Base-by-base conservation (phyloP, 352 stramenopile genomes). In the Pythium biforme region DNA sequence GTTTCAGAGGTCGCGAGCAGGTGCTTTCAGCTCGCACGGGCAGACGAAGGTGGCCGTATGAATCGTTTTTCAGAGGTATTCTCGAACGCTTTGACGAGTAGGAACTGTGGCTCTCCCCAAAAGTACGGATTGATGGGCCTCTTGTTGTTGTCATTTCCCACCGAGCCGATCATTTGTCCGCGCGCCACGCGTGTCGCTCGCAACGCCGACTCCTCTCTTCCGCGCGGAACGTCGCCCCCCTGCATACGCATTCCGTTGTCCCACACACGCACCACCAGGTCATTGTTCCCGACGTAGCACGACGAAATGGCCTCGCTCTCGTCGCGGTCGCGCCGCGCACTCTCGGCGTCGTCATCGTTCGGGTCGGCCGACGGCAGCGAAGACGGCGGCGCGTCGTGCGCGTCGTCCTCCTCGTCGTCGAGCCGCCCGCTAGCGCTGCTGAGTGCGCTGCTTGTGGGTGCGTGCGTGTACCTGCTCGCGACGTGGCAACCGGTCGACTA, bases 401-500 rank as follows among this genome's bases (percentile, higher is more conserved):
- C 43, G 3, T n/a, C 47, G n/a, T 31, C 54, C 4, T 29, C 34
- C 15, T 60, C 41, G 6, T 25, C 33, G n/a, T n/a, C 27, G 17
- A 59, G 14, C 64, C 52, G 39, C 4, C 8, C 22, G 23, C 43
- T 54, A 9, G 33, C 51, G 33, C 22, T 54, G 8, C 40, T 70
- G 2, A n/a, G 52, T 11, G 20, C 34, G 43, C 20, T 66, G 37
- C 43, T 66, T 14, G 25, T 66, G 8, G 55, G 22, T 17, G 29
- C 33, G 17, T 65, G 59, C 33, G 64, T 17, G 20, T 72, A 68
- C 26, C 23, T 72, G 22, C 31, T 72, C 14, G 37, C 27, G 41
- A 61, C 47, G 19, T 72, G 65, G 65, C 27, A 23, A 45, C 56
- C 68, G 17, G 37, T 69, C 7, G 68, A 84, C 56, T 68, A 53